Evolutionary conservation across 176 grass and related monocot genomes (phyloP), one percentile per base, ranked within the genome.

Genomic region (Luzula sylvatica): DNA sequence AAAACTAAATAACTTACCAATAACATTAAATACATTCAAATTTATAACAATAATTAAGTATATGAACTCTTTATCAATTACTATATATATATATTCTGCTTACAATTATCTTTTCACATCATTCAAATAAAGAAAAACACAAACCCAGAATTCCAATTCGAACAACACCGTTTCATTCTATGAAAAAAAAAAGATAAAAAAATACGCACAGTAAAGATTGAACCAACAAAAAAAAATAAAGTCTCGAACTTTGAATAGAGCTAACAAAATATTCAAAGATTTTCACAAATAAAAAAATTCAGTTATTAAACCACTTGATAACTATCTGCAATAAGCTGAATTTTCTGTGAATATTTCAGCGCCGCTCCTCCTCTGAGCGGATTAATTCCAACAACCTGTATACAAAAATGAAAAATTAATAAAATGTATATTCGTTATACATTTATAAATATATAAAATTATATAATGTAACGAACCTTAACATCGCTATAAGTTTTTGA

Each of bases 401-500:
- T 20, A 23, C 47, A 15, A n/a, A 22, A 30, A 14, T 53, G 18
- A 11, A 6, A 23, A 13, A n/a, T 20, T 23, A 67, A 67, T 24
- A 20, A 67, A 53, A 67, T 26, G 18, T 47, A 5, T 15, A 65
- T n/a, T 5, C 27, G 22, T 46, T 13, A 50, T 21, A 53, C 26
- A 17, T 16, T 23, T 52, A 3, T 38, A 23, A 8, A 17, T 11
- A 52, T 23, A 20, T 52, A 20, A 14, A 3, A 35, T 39, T 51
- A 50, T 26, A n/a, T 3, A 29, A 27, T 41, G 20, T 28, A 20
- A 29, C 54, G 3, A 53, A 94, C 82, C 87, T 78, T 86, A 30
- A 82, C 69, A 58, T 86, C 87, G 38, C 87, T 94, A 68, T 71
- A 94, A 53, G 77, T 94, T 66, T 52, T 79, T 6, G 82, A 65